Percentiles rank a stretch among this genome's conserved stretches.
Evolutionary conservation across 192 early-diverging fungal genomes (phyloP).

Genomic region (Spinellus fusiger): DNA sequence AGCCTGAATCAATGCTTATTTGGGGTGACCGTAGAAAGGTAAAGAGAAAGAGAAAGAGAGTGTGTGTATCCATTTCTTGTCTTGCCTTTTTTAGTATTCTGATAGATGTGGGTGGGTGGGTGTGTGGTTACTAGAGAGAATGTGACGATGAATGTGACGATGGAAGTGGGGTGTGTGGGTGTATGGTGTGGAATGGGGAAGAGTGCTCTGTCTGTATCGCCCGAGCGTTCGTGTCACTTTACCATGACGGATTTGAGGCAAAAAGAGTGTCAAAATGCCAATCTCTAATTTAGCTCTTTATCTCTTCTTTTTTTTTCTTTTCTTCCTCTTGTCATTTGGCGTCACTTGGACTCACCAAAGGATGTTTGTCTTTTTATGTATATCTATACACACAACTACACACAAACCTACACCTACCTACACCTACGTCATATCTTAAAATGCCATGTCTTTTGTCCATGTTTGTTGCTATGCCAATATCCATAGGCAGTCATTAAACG

Average conservation of each 20-base stretch:
- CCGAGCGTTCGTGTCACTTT: background rate
- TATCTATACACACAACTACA: too few relatives aligned
- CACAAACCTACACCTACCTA: too few relatives aligned
- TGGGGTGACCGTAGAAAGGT: constrained; percentile 22
- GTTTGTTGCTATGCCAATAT: background rate
- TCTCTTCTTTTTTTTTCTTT: background rate
- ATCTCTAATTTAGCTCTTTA: background rate
- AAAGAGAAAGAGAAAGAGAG: background rate
- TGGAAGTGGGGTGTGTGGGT: too few relatives aligned
- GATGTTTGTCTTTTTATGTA: too few relatives aligned
- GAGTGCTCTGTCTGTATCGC: too few relatives aligned
- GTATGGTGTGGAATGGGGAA: too few relatives aligned
- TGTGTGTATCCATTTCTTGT: background rate
- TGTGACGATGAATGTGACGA: too few relatives aligned
- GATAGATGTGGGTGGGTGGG: too few relatives aligned
- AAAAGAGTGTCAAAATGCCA: too few relatives aligned
- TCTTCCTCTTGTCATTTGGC: background rate
- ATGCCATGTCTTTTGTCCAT: background rate
- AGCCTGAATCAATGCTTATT: constrained; percentile 14
- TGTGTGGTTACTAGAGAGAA: too few relatives aligned
- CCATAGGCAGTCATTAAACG: constrained; percentile 19
- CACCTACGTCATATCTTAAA: background rate
- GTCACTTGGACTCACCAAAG: background rate
- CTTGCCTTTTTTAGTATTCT: background rate
- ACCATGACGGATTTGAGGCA: too few relatives aligned